phyloP scores from a whole-genome alignment of 2,329 filamentous ascomycete species.

The Paraphoma chrysanthemicola region DNA sequence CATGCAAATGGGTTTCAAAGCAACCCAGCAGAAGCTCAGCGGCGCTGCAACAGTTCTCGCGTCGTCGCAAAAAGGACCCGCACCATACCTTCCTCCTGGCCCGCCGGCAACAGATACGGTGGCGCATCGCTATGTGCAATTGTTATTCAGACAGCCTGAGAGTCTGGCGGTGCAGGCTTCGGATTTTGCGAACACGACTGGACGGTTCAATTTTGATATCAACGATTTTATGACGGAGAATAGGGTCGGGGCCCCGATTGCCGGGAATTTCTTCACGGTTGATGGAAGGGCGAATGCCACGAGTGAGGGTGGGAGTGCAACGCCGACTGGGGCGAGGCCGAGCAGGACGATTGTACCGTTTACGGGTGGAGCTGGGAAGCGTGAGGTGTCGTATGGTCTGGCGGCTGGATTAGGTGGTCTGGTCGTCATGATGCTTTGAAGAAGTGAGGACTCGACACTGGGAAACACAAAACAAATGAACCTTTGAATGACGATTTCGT shows the following conservation, averaged over 20 bases:
- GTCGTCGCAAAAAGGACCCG: conserved; percentile 36
- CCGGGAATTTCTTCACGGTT: conserved; percentile 45
- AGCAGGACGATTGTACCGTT: conserved; percentile 25
- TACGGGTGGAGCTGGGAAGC: conserved; percentile 20
- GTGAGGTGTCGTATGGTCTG: conserved; percentile 17
- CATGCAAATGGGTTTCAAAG: conserved; percentile 43
- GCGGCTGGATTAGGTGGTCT: conserved; percentile 19
- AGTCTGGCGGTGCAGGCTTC: conserved; percentile 27
- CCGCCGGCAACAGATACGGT: conserved; percentile 43
- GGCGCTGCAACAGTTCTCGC: conserved; percentile 32
- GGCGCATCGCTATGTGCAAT: conserved; percentile 44
- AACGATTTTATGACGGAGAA: conserved; percentile 33
- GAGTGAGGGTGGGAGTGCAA: conserved; percentile 18
- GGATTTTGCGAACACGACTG: conserved; percentile 27
- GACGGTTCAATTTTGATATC: conserved; percentile 39
- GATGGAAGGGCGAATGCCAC: conserved; percentile 31
- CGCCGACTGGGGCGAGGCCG: conserved; percentile 21
- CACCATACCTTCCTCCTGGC: conserved; percentile 39
- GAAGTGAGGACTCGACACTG: not conserved
- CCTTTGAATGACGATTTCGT: not conserved
- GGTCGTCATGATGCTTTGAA: conserved; percentile 17
- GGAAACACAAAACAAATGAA: not conserved
- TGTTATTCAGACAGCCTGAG: conserved; percentile 42
- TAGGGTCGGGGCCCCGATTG: conserved; percentile 33
- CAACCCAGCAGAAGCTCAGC: conserved; percentile 33